Conservation (phyloP, 2,329 filamentous ascomycete species). For the Paecilomyces sp. region DNA sequence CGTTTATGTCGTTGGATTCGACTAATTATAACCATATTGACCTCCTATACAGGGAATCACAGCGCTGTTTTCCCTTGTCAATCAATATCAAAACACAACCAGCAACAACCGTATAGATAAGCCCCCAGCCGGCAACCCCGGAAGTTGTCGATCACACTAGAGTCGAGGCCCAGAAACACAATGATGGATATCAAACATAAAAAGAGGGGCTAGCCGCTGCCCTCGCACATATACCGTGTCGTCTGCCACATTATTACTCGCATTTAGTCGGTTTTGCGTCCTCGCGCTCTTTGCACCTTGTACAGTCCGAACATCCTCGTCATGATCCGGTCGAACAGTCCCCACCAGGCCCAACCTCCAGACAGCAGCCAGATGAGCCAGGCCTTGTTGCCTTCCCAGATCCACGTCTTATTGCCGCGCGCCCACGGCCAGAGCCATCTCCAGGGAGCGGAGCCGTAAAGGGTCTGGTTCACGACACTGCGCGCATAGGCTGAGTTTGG, state of each 20-base stretch:
- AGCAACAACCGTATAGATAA: background rate
- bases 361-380: constrained; percentile 35
- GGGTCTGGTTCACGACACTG: constrained; percentile 47
- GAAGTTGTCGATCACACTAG: background rate
- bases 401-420: constrained; percentile 28
- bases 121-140: background rate
- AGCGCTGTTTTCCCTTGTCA: background rate
- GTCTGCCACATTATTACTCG: too few relatives aligned
- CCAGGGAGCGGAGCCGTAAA: constrained; percentile 39
- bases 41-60: background rate
- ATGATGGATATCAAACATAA: background rate
- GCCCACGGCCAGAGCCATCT: constrained; percentile 45
- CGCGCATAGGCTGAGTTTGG: constrained; percentile 47
- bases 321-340: constrained; percentile 36
- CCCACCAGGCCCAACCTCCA: constrained; percentile 41
- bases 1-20: background rate
- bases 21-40: background rate
- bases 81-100: background rate
- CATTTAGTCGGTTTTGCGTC: background rate
- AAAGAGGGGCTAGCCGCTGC: background rate
- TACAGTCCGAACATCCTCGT: constrained; percentile 46
- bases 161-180: background rate
- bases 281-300: constrained; percentile 32
- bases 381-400: constrained; percentile 45
- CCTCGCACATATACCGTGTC: background rate